Conservation (phyloP, 495 filamentous ascomycete species). For the Oidiodendron maius region DNA sequence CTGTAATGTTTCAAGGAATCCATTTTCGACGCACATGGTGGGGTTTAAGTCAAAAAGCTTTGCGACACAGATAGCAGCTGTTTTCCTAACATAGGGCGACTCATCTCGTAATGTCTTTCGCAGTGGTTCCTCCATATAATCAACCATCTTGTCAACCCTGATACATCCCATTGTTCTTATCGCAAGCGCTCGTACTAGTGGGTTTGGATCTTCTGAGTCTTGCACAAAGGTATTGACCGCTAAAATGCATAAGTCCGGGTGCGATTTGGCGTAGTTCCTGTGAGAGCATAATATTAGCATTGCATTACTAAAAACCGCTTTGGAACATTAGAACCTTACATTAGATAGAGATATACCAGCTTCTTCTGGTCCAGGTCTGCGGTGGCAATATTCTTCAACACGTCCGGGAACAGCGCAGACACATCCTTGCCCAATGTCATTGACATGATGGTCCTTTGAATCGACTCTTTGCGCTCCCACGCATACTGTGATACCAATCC, state of each 20-base stretch:
- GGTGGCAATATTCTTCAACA: slow-evolving; percentile 98
- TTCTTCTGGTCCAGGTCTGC: slow-evolving; percentile 97
- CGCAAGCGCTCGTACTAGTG: slow-evolving; percentile 86
- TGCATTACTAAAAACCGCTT: background rate
- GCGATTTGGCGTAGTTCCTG: slow-evolving; percentile 99
- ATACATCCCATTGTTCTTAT: slow-evolving; percentile 99
- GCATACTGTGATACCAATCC: slow-evolving; percentile 99
- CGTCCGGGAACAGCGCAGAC: slow-evolving; percentile 93
- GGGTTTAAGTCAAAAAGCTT: slow-evolving; percentile 97
- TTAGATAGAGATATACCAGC: slow-evolving; percentile 96
- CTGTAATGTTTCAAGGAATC: slow-evolving; percentile 91
- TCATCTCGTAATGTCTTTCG: slow-evolving; percentile 96
- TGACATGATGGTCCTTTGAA: slow-evolving; percentile 99
- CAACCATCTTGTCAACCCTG: slow-evolving; percentile 97
- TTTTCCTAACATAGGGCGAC: slow-evolving; percentile 97
- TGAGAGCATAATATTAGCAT: background rate
- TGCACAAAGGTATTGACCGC: slow-evolving; percentile 99
- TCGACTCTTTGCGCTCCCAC: slow-evolving; percentile 97
- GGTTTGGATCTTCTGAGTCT: slow-evolving; percentile 98
- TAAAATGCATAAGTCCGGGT: slow-evolving; percentile 97
- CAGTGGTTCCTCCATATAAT: slow-evolving; percentile 98
- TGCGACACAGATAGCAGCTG: slow-evolving; percentile 93
- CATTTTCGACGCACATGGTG: slow-evolving; percentile 87
- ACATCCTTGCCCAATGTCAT: slow-evolving; percentile 99
- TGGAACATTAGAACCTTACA: slow-evolving; percentile 48